These are phyloP conservation scores for Elsinoe arachidis DNA, from an alignment of 2,329 filamentous ascomycete genomes.

Conservation along the genomic window DNA sequence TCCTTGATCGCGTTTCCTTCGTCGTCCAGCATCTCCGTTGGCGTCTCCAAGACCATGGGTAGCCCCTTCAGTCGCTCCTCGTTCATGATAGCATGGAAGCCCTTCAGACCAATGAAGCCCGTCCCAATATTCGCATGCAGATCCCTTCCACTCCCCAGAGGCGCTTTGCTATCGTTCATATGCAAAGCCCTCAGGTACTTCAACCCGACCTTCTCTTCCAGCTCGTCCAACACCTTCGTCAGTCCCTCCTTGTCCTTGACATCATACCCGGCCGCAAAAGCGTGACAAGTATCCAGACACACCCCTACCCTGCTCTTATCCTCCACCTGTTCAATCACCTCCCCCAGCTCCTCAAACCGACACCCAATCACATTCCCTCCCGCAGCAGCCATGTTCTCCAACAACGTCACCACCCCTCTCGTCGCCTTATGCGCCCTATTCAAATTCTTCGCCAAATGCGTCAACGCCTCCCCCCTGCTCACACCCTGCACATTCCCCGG, in stretches of 20 bases:
- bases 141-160: slow-evolving; percentile 71
- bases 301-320: slow-evolving; percentile 82
- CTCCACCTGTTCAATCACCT: slow-evolving; percentile 71
- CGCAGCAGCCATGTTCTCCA: slow-evolving; percentile 88
- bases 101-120: slow-evolving; percentile 79
- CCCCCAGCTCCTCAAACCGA: slow-evolving; percentile 74
- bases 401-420: slow-evolving; percentile 67
- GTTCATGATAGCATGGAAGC: slow-evolving; percentile 90
- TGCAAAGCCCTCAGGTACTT: slow-evolving; percentile 79
- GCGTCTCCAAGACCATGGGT: slow-evolving; percentile 95
- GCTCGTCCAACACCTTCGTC: slow-evolving; percentile 61
- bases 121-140: slow-evolving; percentile 95
- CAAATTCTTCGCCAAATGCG: slow-evolving; percentile 69
- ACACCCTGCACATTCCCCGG: slow-evolving; percentile 70
- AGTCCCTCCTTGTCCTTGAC: slow-evolving; percentile 68
- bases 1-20: slow-evolving; percentile 47
- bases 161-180: slow-evolving; percentile 92
- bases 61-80: slow-evolving; percentile 63
- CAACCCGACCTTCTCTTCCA: slow-evolving; percentile 68
- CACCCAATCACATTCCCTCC: slow-evolving; percentile 79
- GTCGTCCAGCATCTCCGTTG: slow-evolving; percentile 62
- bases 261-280: slow-evolving; percentile 91
- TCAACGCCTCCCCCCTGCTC: slow-evolving; percentile 59
- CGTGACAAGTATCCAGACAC: slow-evolving; percentile 93
- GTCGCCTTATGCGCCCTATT: slow-evolving; percentile 68